phyloP scores from a whole-genome alignment of 2,329 filamentous ascomycete genomes.

The Dactylonectria estremocensis region DNA sequence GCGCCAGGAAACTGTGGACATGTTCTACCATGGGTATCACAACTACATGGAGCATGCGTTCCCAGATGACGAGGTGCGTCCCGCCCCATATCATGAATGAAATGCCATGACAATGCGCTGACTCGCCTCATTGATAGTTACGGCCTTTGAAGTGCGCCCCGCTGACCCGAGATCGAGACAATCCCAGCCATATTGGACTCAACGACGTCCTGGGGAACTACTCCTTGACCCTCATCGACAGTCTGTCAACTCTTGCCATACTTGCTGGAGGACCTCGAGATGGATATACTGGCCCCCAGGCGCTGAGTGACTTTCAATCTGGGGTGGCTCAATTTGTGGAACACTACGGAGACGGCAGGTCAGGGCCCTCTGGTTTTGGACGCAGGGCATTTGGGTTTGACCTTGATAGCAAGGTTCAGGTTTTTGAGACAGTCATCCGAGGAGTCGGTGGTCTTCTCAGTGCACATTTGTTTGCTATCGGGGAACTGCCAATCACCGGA shows the following conservation, averaged over 20 bases:
- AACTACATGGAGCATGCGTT: slow-evolving; percentile 97
- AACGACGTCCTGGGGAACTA: slow-evolving; percentile 99
- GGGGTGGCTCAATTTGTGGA: slow-evolving; percentile 83
- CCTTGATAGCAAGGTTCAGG: slow-evolving; percentile 97
- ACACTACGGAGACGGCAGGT: slow-evolving; percentile 88
- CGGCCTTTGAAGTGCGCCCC: slow-evolving; percentile 89
- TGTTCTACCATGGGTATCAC: slow-evolving; percentile 98
- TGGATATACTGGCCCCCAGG: slow-evolving; percentile 59
- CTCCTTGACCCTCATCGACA: slow-evolving; percentile 95
- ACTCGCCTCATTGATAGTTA: slow-evolving; percentile 65
- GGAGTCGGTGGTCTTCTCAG: slow-evolving; percentile 92
- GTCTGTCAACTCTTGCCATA: slow-evolving; percentile 93
- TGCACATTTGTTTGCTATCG: slow-evolving; percentile 92
- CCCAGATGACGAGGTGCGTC: slow-evolving; percentile 86
- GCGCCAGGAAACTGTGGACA: slow-evolving; percentile 75
- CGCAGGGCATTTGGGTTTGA: slow-evolving; percentile 87
- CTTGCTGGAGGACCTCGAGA: slow-evolving; percentile 79
- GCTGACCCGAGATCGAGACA: slow-evolving; percentile 84
- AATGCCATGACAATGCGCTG: slow-evolving; percentile 25
- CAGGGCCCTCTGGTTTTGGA: slow-evolving; percentile 78
- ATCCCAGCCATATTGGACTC: slow-evolving; percentile 85
- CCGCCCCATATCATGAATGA: neutral
- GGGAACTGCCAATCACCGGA: slow-evolving; percentile 87
- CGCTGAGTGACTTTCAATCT: slow-evolving; percentile 83
- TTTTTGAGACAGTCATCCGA: slow-evolving; percentile 97